These are phyloP conservation scores for Trichoderma hamatum DNA, from an alignment of 2,329 filamentous ascomycete species.

Conservation along the genomic window DNA sequence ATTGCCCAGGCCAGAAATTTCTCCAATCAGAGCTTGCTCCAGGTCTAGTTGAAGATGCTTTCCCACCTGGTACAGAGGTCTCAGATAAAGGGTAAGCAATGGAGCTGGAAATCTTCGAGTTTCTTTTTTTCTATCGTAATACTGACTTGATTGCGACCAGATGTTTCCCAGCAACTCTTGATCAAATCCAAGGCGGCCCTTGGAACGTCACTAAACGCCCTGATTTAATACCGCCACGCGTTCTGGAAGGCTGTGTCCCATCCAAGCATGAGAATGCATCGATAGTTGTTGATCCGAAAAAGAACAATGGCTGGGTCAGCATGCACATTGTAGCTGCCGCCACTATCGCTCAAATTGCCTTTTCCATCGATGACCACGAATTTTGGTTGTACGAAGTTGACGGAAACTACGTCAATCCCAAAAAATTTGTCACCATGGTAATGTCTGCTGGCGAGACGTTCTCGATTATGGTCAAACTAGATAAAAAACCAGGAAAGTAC, in stretches of 20 bases:
- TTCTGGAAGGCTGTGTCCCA: conserved; percentile 48
- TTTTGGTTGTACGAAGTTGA: conserved; percentile 60
- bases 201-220: conserved; percentile 43
- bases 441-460: conserved; percentile 57
- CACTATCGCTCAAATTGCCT: conserved; percentile 48
- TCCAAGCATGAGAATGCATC: conserved; percentile 48
- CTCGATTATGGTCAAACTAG: conserved; percentile 51
- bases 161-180: not conserved
- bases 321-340: conserved; percentile 58
- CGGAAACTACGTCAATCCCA: conserved; percentile 56
- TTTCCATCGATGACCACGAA: conserved; percentile 56
- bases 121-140: not conserved
- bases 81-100: conserved; percentile 47
- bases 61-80: conserved; percentile 39
- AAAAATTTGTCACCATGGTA: conserved; percentile 50
- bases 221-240: conserved; percentile 44
- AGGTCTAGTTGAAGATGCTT: conserved; percentile 34
- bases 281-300: conserved; percentile 34
- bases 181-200: conserved; percentile 19
- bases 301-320: conserved; percentile 49
- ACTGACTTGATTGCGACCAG: not conserved
- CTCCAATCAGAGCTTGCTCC: conserved; percentile 44
- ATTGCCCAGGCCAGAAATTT: conserved; percentile 52
- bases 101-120: not conserved
- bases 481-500: conserved; percentile 54